Conservation (phyloP, 768 basidiomycete species). For the Mycena albidolilacea region DNA sequence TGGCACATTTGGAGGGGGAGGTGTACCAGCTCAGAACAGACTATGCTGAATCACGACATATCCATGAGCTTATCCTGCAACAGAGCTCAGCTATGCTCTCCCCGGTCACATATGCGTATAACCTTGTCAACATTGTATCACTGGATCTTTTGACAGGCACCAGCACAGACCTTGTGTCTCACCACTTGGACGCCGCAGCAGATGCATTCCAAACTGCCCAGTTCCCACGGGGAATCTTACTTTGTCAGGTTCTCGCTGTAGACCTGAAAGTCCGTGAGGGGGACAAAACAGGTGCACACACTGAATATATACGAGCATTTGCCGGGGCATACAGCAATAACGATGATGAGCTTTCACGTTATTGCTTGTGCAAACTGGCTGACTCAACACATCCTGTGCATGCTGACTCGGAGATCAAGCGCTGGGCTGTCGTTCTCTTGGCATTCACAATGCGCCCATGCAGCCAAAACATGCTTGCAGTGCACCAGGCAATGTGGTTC, state of each 20-base stretch:
- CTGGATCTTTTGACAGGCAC: constrained; percentile 2
- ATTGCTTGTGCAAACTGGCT: not conserved
- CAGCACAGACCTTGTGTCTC: not conserved
- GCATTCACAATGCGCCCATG: not conserved
- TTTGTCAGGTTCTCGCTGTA: not conserved
- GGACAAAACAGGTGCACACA: not conserved
- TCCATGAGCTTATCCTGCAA: not conserved
- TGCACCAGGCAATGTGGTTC: not conserved
- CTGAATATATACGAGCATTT: not conserved
- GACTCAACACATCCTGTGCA: not conserved
- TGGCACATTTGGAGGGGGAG: not conserved
- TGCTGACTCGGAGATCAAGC: not conserved
- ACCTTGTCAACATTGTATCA: not conserved
- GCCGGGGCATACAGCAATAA: not conserved
- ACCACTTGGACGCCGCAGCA: not conserved
- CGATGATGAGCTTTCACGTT: constrained; percentile 1
- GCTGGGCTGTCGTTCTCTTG: constrained; percentile 1
- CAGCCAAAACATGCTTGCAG: not conserved
- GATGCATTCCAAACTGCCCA: not conserved
- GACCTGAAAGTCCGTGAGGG: constrained; percentile 4
- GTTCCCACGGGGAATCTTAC: not conserved
- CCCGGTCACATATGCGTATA: not conserved
- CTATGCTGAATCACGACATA: not conserved
- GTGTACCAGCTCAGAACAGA: constrained; percentile 7
- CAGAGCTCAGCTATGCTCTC: not conserved